Base-by-base conservation (phyloP, 2,329 filamentous ascomycete genomes). In the Trichoderma gracile region DNA sequence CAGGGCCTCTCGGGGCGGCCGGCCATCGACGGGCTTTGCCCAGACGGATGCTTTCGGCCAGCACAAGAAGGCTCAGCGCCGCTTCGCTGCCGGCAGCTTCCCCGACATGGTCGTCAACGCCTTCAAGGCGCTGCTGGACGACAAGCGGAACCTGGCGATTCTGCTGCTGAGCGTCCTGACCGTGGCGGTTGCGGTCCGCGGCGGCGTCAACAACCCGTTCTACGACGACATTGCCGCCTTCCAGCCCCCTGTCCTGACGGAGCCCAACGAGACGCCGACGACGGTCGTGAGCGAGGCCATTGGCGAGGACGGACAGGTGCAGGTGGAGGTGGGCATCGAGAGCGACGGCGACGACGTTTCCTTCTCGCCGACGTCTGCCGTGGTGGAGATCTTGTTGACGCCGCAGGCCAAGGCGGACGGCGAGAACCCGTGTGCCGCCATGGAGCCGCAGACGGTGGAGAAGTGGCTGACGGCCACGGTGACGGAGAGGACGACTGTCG, bases 81-180 rank as follows among this genome's bases (percentile, higher is more conserved):
- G 55, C 60, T 71, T 27, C 75, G 77, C 59, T 77, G 81, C 65
- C 74, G 75, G 10, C 82, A 83, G 0, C 2, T 77, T 89, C 12
- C 76, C 79, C 0, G 81, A 86, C 66, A 76, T 88, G 9, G 70
- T 88, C 0, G 69, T 84, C 9, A 82, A 85, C 67, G 84, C 85
- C 0, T 76, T 78, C 57, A 79, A 80, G 38, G 81, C 88, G 8
- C 73, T 84, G 19, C 70, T 88, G 69, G 79, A 81, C 53, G 86
- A 89, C 68, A 79, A 79, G 64, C 87, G 83, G 75, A 89, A 88
- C 63, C 72, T 88, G 10, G 75, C 80, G n/a, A 88, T 89, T 27
- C 76, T 79, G 5, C 70, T 84, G 0, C 75, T 89, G 57, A 81
- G 82, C 62, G 65, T 84, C 2, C 71, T 88, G n/a, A 79, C 86